Evolutionary conservation across 352 stramenopile genomes (phyloP), one percentile per base, ranked within the genome.

Genomic region (Phytophthora pluvialis): DNA sequence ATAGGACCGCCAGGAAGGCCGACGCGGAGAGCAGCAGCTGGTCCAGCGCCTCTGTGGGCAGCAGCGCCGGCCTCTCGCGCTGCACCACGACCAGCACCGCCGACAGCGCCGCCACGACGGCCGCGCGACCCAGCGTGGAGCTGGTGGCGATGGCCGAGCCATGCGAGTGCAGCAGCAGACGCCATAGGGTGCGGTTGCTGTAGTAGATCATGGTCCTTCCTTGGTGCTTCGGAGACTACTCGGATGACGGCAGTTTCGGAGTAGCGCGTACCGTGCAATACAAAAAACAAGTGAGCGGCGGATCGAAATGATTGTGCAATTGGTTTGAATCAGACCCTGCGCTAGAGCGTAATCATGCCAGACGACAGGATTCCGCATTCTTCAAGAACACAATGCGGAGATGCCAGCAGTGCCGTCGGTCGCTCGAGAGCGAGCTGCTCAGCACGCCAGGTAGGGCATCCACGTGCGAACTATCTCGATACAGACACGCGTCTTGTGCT

Each of bases 151-250:
- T 65, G 1, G 77, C 56, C 0, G 77, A 85, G 9, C 77, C 77
- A 28, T 77, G 50, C 0, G 56, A 47, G 51, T 77, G 62, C 39
- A 70, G 68, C 46, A 83, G 48, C 21, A 83, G 47, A 29, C 62
- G 72, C 75, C 75, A 83, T 12, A 78, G 38, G 26, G 51, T 45
- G 54, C 57, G 68, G 54, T 78, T 77, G 60, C 64, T 83, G 56
- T 83, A 83, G 68, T 83, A 83, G 65, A 83, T 83, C 75, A 83
- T 83, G 21, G 38, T 46, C 25, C n/a, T n/a, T n/a, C n/a, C n/a
- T 46, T 40, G 47, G 38, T 59, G 45, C 36, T 47, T 54, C 25
- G 45, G 5, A n/a, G 31, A 57, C 29, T 54, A 36, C 29, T 21
- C 21, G 2, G 15, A 5, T 31, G 38, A 31, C 18, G 18, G 18